A percentile compares a stretch with the other conserved stretches of the same genome.
Evolutionary conservation across 306 rosid genomes (phyloP).

Genomic region (Glycine soja): DNA sequence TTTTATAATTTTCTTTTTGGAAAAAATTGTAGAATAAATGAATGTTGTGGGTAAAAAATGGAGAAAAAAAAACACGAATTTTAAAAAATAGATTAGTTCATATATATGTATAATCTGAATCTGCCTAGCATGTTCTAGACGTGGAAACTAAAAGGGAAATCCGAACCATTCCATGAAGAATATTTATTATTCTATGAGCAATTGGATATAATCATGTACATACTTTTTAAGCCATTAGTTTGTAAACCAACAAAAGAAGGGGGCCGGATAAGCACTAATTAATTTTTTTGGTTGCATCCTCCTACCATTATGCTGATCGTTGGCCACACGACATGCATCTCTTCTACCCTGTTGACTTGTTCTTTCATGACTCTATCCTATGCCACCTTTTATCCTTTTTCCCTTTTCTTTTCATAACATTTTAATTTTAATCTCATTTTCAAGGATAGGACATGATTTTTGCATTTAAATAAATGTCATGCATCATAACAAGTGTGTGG

Average conservation of each 20-base stretch:
- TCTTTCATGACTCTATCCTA: background rate
- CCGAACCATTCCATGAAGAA: conserved; percentile 6
- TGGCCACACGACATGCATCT: conserved; percentile 4
- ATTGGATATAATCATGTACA: conserved; percentile 20
- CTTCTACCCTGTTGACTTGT: background rate
- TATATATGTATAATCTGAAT: background rate
- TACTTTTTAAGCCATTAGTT: conserved; percentile 24
- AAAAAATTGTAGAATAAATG: background rate
- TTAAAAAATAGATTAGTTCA: background rate
- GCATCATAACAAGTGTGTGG: too few species aligned
- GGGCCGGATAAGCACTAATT: conserved; percentile 15
- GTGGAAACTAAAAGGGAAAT: background rate
- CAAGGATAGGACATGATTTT: too few species aligned
- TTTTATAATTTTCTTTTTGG: too few species aligned
- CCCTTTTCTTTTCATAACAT: too few species aligned
- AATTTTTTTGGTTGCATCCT: conserved; percentile 21
- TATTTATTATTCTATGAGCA: conserved; percentile 30
- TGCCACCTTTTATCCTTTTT: too few species aligned
- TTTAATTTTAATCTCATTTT: too few species aligned
- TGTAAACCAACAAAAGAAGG: background rate
- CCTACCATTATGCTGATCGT: background rate
- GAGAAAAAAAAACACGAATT: background rate
- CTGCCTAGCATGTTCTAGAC: conserved; percentile 29
- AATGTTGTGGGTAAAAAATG: background rate
- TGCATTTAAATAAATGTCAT: too few species aligned